phyloP scores from a whole-genome alignment of 2,329 filamentous ascomycete species.

The Fusarium algeriense region DNA sequence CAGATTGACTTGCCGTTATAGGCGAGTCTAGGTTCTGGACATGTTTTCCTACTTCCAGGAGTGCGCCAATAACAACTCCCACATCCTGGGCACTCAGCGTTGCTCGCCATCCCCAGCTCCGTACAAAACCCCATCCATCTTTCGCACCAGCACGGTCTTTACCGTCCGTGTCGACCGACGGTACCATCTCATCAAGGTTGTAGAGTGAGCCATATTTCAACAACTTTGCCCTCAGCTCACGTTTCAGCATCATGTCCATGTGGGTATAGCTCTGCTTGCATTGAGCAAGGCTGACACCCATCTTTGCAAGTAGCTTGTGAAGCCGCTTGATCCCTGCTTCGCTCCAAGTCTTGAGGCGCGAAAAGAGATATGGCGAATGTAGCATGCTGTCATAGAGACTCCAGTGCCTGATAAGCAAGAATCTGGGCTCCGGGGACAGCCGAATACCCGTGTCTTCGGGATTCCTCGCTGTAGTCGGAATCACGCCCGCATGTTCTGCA shows the following conservation, averaged over 20 bases:
- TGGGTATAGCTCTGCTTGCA: conserved; percentile 97
- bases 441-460: conserved; percentile 94
- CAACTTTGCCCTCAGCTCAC: conserved; percentile 84
- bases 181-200: conserved; percentile 93
- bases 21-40: conserved; percentile 52
- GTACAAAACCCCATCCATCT: conserved; percentile 96
- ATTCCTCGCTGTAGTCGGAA: conserved; percentile 87
- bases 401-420: conserved; percentile 95
- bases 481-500: conserved; percentile 80
- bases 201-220: conserved; percentile 94
- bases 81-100: conserved; percentile 94
- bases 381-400: conserved; percentile 98
- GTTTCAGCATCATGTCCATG: conserved; percentile 98
- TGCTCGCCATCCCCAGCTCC: conserved; percentile 97
- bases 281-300: conserved; percentile 94
- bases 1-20: conserved; percentile 48
- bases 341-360: conserved; percentile 93
- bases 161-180: conserved; percentile 78
- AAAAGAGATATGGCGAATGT: conserved; percentile 94
- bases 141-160: conserved; percentile 78
- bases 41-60: conserved; percentile 87
- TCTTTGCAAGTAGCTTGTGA: conserved; percentile 95
- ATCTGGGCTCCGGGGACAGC: conserved; percentile 91
- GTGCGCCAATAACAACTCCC: conserved; percentile 89
- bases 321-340: conserved; percentile 88